Evolutionary conservation across 805 yeast species (phyloP).

Genomic region (Sugiyamaella floridensis): DNA sequence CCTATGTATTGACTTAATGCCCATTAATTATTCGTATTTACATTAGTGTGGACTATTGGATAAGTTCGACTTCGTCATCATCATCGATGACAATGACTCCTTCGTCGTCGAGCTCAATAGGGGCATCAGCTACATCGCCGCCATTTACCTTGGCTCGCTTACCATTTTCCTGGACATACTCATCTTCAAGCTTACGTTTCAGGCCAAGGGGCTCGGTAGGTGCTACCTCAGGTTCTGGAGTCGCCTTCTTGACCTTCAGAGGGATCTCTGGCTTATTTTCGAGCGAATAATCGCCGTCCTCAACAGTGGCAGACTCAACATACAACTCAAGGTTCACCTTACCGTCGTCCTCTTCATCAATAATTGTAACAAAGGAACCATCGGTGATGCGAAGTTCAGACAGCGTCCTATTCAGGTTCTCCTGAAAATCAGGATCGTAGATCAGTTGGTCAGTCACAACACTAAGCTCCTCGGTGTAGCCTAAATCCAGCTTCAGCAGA

Average conservation of each 20-base stretch:
- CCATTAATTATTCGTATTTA: slow-evolving; percentile 5
- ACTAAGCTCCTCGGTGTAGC: slow-evolving; percentile 49
- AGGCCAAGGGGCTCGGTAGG: slow-evolving; percentile 2
- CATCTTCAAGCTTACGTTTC: slow-evolving; percentile 14
- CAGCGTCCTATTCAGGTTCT: slow-evolving; percentile 49
- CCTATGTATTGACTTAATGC: not conserved
- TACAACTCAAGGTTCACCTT: slow-evolving; percentile 44
- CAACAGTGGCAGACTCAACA: slow-evolving; percentile 8
- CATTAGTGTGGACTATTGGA: slow-evolving; percentile 7
- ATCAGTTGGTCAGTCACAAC: slow-evolving; percentile 58
- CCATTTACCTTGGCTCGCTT: slow-evolving; percentile 7
- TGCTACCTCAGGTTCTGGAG: not conserved
- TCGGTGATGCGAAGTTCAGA: slow-evolving; percentile 45
- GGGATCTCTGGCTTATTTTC: slow-evolving; percentile 8
- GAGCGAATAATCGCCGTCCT: not conserved
- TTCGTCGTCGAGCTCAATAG: slow-evolving; percentile 23
- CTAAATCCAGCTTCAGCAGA: slow-evolving; percentile 41
- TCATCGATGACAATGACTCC: slow-evolving; percentile 12
- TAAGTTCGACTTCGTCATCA: slow-evolving; percentile 18
- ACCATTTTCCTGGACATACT: slow-evolving; percentile 7
- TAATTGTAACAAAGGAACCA: slow-evolving; percentile 62
- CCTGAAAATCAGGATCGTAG: slow-evolving; percentile 86
- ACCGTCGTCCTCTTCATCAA: slow-evolving; percentile 76
- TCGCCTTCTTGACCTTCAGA: not conserved
- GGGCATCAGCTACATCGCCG: slow-evolving; percentile 17